Base-by-base conservation (phyloP, 2,329 filamentous ascomycete species). In the Curvularia spicifera region DNA sequence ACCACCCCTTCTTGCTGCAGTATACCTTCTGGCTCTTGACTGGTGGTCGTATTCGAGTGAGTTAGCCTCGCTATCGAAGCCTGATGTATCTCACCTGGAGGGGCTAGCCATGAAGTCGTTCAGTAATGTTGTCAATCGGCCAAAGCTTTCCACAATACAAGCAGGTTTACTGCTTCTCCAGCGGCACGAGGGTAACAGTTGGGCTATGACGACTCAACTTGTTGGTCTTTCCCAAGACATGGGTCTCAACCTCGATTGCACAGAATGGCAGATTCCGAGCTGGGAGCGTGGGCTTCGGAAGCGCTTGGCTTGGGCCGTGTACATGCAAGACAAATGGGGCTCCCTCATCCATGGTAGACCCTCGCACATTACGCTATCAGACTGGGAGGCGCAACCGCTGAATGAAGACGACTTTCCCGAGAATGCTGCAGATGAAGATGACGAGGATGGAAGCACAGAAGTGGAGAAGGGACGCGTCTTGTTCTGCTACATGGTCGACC, bases 251-350 rank as follows among this genome's bases (percentile, higher is more conserved):
- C 78, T 88, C 1, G 86, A 89, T 67, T 87, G 85, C 61, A 82
- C 84, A 0, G 73, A 78, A 20, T 90, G 87, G 87, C 81, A 83
- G 10, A 84, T 89, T 42, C 86, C 87, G 1, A 74, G 78, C 0
- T 89, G 86, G 86, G 87, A 89, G 66, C 82, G 85, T 53, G 84
- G 86, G 0, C 76, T 89, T 18, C 78, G 87, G 13, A 84, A 85
- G 65, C 78, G 87, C 13, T 75, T 89, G 0, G 86, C 84, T 0
- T 90, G 87, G 87, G 86, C 83, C 1, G 72, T 88, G 0, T 89
- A 83, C 61, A 86, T 88, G 80, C 87, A 89, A 68, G 87, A 89
- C 61, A 86, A 84, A 65, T 88, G 84, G 85, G 82, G 83, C 2
- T 81, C 83, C 2, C 77, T 86, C 37, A 81, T 85, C 28, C 83